Conservation (phyloP, 2,329 filamentous ascomycete species). For the Plenodomus biglobosus region DNA sequence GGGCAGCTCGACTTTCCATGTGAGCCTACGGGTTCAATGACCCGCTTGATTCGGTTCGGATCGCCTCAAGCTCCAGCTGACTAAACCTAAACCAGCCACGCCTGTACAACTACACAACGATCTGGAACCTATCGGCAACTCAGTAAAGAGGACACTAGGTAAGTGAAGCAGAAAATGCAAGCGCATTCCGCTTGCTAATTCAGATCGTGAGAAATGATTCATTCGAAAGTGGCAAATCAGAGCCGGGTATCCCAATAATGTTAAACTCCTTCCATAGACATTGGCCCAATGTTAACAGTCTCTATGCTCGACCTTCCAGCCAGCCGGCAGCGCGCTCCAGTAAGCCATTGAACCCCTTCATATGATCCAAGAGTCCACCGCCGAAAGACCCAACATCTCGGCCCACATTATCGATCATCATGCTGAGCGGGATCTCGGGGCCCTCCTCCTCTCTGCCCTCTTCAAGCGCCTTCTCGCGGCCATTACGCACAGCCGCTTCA, state of each 20-base stretch:
- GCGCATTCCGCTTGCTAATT: too few relatives aligned
- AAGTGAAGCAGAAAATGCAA: too few relatives aligned
- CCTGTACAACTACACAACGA: too few relatives aligned
- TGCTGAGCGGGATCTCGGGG: slow-evolving; percentile 34
- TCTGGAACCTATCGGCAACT: too few relatives aligned
- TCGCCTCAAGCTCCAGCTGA: too few relatives aligned
- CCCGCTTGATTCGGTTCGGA: too few relatives aligned
- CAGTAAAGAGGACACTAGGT: too few relatives aligned
- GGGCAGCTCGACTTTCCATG: too few relatives aligned
- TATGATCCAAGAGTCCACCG: slow-evolving; percentile 35
- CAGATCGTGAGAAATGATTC: not conserved
- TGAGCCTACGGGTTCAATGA: too few relatives aligned
- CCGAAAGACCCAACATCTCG: slow-evolving; percentile 31
- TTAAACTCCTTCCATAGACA: not conserved
- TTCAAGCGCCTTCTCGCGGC: slow-evolving; percentile 33
- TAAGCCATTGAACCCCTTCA: slow-evolving; percentile 38
- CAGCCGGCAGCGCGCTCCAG: slow-evolving; percentile 40
- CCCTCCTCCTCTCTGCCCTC: slow-evolving; percentile 39
- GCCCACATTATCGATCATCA: slow-evolving; percentile 34
- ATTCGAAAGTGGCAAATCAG: slow-evolving; percentile 6
- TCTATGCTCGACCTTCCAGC: slow-evolving; percentile 38
- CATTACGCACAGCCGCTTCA: slow-evolving; percentile 40
- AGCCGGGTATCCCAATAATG: slow-evolving; percentile 1
- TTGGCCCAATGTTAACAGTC: not conserved
- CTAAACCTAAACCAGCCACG: too few relatives aligned